Percentiles rank a stretch among this genome's conserved stretches.
Evolutionary conservation across 495 filamentous ascomycete species (phyloP).

Genomic region (Penicillium paradoxum): DNA sequence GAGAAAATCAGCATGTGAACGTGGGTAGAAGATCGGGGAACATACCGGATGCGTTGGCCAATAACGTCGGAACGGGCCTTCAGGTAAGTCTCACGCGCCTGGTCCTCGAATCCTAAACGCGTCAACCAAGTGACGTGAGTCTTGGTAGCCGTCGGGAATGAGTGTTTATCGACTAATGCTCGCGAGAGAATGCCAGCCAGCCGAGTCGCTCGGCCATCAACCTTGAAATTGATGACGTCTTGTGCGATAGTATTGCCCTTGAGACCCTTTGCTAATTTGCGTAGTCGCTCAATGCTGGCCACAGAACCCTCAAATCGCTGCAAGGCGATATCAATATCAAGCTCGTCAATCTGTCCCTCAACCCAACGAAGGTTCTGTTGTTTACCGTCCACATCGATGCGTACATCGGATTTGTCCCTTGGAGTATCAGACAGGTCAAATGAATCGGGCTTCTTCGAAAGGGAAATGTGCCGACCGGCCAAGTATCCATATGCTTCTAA

Average conservation of each 20-base stretch:
- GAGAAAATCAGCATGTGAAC: slow-evolving; percentile 25
- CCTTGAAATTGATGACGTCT: slow-evolving; percentile 81
- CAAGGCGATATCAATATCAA: slow-evolving; percentile 92
- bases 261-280: slow-evolving; percentile 68
- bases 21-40: slow-evolving; percentile 7
- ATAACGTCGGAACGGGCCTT: slow-evolving; percentile 70
- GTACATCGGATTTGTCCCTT: slow-evolving; percentile 65
- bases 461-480: slow-evolving; percentile 27
- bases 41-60: slow-evolving; percentile 73
- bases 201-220: slow-evolving; percentile 77
- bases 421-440: slow-evolving; percentile 64
- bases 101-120: slow-evolving; percentile 82
- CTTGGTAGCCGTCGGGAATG: slow-evolving; percentile 64
- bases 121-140: slow-evolving; percentile 76
- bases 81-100: slow-evolving; percentile 81
- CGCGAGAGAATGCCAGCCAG: slow-evolving; percentile 70
- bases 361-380: slow-evolving; percentile 95
- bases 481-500: slow-evolving; percentile 81
- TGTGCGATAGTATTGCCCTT: slow-evolving; percentile 82
- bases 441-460: slow-evolving; percentile 34
- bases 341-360: slow-evolving; percentile 88
- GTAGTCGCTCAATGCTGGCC: slow-evolving; percentile 72
- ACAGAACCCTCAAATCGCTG: slow-evolving; percentile 87
- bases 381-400: slow-evolving; percentile 94
- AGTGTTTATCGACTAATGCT: slow-evolving; percentile 66